Percentiles rank a stretch among this genome's conserved stretches.
Conservation (phyloP, 495 filamentous ascomycete species). For the Polyplosphaeria fusca region DNA sequence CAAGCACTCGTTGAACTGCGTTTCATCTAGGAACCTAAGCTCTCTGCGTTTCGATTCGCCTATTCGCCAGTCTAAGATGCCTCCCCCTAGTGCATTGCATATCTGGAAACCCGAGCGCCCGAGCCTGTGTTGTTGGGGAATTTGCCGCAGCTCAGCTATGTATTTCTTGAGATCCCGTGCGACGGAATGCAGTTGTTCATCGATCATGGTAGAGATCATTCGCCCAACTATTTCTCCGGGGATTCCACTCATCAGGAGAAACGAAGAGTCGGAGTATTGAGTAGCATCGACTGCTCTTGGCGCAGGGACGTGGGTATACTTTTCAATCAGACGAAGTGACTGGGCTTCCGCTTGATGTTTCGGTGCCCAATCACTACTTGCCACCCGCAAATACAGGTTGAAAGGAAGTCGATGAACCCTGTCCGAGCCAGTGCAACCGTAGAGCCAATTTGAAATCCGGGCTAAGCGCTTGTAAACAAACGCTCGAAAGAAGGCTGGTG, state of each 20-base stretch:
- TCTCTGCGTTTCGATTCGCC: conserved; percentile 9
- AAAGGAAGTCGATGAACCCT: conserved; percentile 7
- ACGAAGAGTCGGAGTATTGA: conserved; percentile 12
- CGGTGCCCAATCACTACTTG: conserved; percentile 1
- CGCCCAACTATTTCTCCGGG: neutral
- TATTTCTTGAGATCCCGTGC: conserved; percentile 8
- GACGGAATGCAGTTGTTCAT: conserved; percentile 2
- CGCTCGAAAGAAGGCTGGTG: conserved; percentile 7
- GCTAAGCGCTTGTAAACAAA: conserved; percentile 7
- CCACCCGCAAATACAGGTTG: conserved; percentile 11
- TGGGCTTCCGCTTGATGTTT: conserved; percentile 11
- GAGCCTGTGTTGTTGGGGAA: conserved; percentile 10
- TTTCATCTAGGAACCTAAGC: conserved; percentile 8
- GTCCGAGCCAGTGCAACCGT: conserved; percentile 5
- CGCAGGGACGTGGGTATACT: conserved; percentile 5
- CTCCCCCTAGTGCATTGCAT: conserved; percentile 10
- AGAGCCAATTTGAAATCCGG: neutral
- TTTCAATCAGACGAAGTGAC: conserved; percentile 10
- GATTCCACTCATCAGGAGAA: conserved; percentile 11
- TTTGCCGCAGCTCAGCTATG: conserved; percentile 9
- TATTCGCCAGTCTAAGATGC: conserved; percentile 17
- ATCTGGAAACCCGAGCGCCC: conserved; percentile 14
- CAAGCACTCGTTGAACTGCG: conserved; percentile 4
- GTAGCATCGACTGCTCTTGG: conserved; percentile 8
- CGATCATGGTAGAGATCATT: conserved; percentile 9